phyloP scores from a whole-genome alignment of 2,329 filamentous ascomycete genomes.

The Ophidiomyces ophidiicola region DNA sequence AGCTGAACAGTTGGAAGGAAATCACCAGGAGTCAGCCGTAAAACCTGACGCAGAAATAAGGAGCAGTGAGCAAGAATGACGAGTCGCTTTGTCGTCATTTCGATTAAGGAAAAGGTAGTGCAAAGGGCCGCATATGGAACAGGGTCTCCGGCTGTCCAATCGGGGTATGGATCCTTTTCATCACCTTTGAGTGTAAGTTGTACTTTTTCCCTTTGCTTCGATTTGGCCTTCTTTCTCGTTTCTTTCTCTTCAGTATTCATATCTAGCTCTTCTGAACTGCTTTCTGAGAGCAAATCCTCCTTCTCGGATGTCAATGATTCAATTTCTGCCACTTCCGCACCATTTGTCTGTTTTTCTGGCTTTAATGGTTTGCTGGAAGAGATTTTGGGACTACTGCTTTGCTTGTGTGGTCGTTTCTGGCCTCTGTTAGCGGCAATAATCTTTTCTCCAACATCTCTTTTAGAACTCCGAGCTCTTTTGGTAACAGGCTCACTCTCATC shows the following conservation, averaged over 20 bases:
- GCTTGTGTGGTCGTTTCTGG: constrained; percentile 5
- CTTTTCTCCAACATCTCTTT: background rate
- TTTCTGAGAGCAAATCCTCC: constrained; percentile 33
- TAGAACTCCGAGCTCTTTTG: constrained; percentile 38
- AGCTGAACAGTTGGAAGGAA: constrained; percentile 77
- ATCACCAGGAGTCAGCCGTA: constrained; percentile 77
- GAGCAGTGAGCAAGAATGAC: constrained; percentile 82
- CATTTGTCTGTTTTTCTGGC: constrained; percentile 18
- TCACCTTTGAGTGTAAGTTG: constrained; percentile 61
- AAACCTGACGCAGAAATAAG: constrained; percentile 83
- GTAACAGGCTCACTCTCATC: constrained; percentile 49
- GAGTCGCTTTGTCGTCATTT: constrained; percentile 85
- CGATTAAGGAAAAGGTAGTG: constrained; percentile 84
- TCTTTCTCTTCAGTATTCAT: constrained; percentile 18
- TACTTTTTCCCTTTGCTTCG: constrained; percentile 66
- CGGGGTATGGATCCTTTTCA: constrained; percentile 72
- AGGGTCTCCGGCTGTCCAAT: constrained; percentile 80
- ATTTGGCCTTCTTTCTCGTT: constrained; percentile 57
- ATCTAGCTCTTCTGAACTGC: constrained; percentile 41
- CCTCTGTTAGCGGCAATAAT: background rate
- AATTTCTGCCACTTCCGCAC: constrained; percentile 29
- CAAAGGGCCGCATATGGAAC: constrained; percentile 93
- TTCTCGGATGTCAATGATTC: constrained; percentile 17
- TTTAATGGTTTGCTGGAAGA: constrained; percentile 14
- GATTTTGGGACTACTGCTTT: constrained; percentile 16